Base-by-base conservation (phyloP, 129 eudicot genomes). In the Lactuca sativa region DNA sequence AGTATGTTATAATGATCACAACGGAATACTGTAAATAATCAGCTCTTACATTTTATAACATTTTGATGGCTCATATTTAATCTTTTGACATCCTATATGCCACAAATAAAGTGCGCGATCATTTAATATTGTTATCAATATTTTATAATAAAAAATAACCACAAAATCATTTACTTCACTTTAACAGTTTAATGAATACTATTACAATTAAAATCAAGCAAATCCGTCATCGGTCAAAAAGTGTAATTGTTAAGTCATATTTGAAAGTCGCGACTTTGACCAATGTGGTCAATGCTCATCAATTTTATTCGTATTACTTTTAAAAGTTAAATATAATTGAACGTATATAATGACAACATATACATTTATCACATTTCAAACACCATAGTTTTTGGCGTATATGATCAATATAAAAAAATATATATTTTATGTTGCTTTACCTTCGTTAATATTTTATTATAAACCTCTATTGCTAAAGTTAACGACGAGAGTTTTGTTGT, bases 251-350 rank as follows among this genome's bases (percentile, higher is more conserved):
- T 16, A 64, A 3, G 38, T 64, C 56, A 64, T 47, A 64, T 64
- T 25, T 64, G 7, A 40, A 64, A 64, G 70, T 44, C 57, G 25
- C 44, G 40, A 11, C 41, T 47, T 65, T 65, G 70, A 65, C 70
- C 70, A 17, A 64, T 13, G 12, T 65, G 70, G 70, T 65, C 70
- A 65, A 65, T 65, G 70, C 70, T 65, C 41, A 47, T 44, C 9
- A 52, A 65, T 25, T 44, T 65, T 55, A 30, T 64, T 64, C 31
- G 7, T 65, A 12, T 65, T 25, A 25, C 41, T 36, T 65, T 43
- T 2, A 44, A 65, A 65, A 25, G 36, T 25, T 44, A 47, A 11
- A 64, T 64, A 64, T 43, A 43, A 43, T 9, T 43, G 49, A 43
- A 43, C 49, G 14, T 9, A 43, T 43, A 43, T 8, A 12, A 47